Evolutionary conservation across 352 stramenopile species (phyloP).

Genomic region (Globisporangium okanoganense): DNA sequence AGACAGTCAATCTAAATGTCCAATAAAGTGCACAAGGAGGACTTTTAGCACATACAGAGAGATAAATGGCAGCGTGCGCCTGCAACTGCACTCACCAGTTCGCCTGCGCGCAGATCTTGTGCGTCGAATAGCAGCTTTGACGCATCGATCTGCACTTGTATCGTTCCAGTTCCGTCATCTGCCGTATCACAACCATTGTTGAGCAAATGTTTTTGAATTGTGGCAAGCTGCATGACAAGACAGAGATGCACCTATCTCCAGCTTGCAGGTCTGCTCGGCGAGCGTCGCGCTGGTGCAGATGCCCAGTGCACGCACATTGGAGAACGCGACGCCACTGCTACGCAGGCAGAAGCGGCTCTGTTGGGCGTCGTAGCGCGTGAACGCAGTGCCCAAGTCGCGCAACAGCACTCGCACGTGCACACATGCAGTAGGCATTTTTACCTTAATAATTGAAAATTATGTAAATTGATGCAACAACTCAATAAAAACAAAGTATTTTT

Average conservation of each 20-base stretch:
- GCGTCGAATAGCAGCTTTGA: constrained; percentile 1
- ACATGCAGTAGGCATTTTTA: background rate
- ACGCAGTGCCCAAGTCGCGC: constrained; percentile 22
- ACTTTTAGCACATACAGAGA: background rate
- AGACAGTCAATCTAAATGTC: constrained; percentile 35
- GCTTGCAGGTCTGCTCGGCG: constrained; percentile 15
- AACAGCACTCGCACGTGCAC: constrained; percentile 26
- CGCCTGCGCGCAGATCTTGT: constrained; percentile 21
- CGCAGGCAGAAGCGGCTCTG: constrained; percentile 19
- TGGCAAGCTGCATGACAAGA: background rate
- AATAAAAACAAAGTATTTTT: too few species aligned
- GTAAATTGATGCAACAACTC: too few species aligned
- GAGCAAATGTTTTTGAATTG: background rate
- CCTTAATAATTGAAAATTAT: too few species aligned
- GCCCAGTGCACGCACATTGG: constrained; percentile 27
- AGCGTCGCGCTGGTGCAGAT: constrained; percentile 16
- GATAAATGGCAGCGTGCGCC: background rate
- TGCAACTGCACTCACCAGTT: constrained; percentile 21
- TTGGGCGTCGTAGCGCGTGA: constrained; percentile 17
- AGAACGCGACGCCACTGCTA: constrained; percentile 11
- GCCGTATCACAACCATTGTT: too few species aligned
- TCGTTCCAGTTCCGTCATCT: constrained; percentile 41
- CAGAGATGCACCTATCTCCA: constrained; percentile 27
- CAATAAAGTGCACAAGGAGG: constrained; percentile 1
- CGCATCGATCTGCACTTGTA: constrained; percentile 22